These are phyloP conservation scores for Tolypocladium pustulatum DNA, from an alignment of 2,329 filamentous ascomycete genomes.

Conservation along the genomic window DNA sequence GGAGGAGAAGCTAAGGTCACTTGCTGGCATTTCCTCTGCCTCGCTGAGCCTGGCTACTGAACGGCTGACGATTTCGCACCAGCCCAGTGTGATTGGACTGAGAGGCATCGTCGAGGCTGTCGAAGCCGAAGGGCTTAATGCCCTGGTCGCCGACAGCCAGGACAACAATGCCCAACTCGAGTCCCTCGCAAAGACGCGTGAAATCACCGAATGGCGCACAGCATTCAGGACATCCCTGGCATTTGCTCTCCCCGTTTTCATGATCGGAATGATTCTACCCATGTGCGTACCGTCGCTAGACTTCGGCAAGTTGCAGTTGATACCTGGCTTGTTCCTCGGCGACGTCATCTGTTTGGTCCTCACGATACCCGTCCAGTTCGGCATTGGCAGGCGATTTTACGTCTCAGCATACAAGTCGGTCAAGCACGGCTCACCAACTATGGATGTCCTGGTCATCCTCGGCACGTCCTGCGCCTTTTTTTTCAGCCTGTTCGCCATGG, in stretches of 20 bases:
- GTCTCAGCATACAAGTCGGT: constrained; percentile 86
- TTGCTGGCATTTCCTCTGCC: constrained; percentile 65
- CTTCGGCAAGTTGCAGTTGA: constrained; percentile 56
- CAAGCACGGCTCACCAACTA: constrained; percentile 83
- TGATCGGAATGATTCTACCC: constrained; percentile 88
- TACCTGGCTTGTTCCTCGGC: constrained; percentile 76
- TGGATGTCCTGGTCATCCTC: constrained; percentile 92
- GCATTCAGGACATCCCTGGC: constrained; percentile 68
- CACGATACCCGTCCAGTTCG: constrained; percentile 91
- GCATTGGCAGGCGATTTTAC: constrained; percentile 91
- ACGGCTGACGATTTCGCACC: constrained; percentile 63
- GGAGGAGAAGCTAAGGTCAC: constrained; percentile 53
- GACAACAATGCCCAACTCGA: constrained; percentile 96
- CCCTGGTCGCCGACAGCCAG: constrained; percentile 78
- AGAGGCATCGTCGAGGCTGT: constrained; percentile 73
- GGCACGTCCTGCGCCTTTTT: constrained; percentile 95
- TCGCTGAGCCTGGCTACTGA: constrained; percentile 64
- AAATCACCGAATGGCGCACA: constrained; percentile 84
- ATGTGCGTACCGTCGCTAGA: constrained; percentile 72
- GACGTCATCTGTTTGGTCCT: constrained; percentile 75
- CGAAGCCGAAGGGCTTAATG: constrained; percentile 78
- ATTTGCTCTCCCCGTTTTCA: constrained; percentile 83
- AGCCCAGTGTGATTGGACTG: constrained; percentile 63
- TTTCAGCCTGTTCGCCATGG: constrained; percentile 83
- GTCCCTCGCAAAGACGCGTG: constrained; percentile 89